Conservation (phyloP, 106 monocot species). For the Alisma plantagoaquatica region DNA sequence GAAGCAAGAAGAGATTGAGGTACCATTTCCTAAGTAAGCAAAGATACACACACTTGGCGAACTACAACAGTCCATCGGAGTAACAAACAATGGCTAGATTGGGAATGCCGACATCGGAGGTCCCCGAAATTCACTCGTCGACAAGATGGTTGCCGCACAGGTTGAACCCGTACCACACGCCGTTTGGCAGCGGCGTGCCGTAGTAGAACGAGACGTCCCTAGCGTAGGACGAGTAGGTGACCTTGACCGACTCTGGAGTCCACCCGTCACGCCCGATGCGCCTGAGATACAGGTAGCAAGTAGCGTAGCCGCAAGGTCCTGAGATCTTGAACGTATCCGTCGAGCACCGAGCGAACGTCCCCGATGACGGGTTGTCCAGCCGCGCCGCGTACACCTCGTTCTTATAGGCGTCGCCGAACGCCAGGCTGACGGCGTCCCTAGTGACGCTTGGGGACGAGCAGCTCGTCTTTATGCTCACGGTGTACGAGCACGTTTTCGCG, state of each 20-base stretch:
- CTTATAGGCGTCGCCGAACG: constrained; percentile 66
- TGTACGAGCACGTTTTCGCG: constrained; percentile 51
- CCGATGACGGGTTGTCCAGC: constrained; percentile 12
- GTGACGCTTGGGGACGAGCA: constrained; percentile 56
- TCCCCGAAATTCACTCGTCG: no score
- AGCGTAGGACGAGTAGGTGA: neutral
- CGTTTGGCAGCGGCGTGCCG: constrained; percentile 6
- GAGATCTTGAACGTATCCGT: constrained; percentile 9
- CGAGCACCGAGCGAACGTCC: constrained; percentile 17
- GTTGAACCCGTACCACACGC: constrained; percentile 19
- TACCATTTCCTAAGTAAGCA: no score
- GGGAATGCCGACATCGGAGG: no score
- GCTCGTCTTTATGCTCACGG: constrained; percentile 74
- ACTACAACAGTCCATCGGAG: no score
- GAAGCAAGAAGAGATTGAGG: no score
- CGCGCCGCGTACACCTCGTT: constrained; percentile 50
- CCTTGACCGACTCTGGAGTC: constrained; percentile 13
- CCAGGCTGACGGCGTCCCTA: constrained; percentile 55
- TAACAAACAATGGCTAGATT: no score
- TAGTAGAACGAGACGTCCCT: constrained; percentile 5
- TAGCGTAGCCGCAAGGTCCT: constrained; percentile 7
- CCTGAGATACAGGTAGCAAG: constrained; percentile 16
- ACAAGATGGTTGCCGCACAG: no score
- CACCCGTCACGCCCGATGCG: constrained; percentile 12
- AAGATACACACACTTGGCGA: no score